Percentiles rank a stretch among this genome's conserved stretches.
Conservation (phyloP, 78 protist species). For the Diacronema lutheri region DNA sequence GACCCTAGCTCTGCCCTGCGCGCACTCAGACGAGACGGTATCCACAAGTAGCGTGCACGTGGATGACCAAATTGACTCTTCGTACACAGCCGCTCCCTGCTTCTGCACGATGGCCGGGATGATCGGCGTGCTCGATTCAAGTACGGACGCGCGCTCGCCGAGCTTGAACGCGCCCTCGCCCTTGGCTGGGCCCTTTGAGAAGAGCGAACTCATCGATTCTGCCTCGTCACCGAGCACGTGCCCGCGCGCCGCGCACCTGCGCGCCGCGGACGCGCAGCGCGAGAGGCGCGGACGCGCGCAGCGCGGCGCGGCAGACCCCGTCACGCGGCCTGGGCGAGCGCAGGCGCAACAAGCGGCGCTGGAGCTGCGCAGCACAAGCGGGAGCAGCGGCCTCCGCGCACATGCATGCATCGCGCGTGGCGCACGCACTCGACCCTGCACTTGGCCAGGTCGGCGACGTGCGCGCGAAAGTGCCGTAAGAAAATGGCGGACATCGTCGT, state of each 20-base stretch:
- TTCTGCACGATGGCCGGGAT: not conserved
- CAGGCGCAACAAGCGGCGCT: no score
- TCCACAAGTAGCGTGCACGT: not conserved
- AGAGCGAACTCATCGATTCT: not conserved
- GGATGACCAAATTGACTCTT: constrained; percentile 17
- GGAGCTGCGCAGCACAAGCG: no score
- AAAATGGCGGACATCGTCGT: not conserved
- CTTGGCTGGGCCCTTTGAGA: not conserved
- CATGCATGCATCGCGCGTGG: no score
- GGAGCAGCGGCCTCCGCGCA: no score
- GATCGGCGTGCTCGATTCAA: not conserved
- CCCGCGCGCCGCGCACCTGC: not conserved
- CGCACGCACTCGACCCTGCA: not conserved
- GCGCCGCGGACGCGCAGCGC: no score
- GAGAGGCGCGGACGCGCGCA: no score
- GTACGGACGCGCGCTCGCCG: not conserved
- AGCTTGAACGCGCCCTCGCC: not conserved
- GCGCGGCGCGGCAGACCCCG: no score
- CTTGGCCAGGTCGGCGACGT: not conserved
- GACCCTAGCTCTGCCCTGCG: no score
- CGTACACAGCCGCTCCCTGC: not conserved
- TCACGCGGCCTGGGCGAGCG: no score
- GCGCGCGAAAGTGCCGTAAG: not conserved
- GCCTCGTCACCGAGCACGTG: constrained; percentile 35
- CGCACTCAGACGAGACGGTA: not conserved